phyloP scores from a whole-genome alignment of 2,329 filamentous ascomycete species.

The Gaeumannomyces tritici region DNA sequence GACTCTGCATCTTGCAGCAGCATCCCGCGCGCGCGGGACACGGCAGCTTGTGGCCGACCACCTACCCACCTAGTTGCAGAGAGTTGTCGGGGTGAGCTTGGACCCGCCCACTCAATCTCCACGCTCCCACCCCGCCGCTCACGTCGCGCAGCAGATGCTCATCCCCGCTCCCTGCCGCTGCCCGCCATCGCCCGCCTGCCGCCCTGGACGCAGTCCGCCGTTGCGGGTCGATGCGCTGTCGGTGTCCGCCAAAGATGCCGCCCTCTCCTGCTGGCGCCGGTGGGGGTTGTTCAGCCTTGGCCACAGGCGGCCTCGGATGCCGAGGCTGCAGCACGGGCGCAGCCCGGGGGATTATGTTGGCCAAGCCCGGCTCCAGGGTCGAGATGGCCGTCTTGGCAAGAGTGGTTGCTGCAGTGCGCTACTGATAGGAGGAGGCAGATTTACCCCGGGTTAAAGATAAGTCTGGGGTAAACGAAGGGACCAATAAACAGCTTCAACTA shows the following conservation, averaged over 20 bases:
- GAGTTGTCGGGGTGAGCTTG: too few species aligned
- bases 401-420: constrained; percentile 57
- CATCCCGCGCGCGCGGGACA: background rate
- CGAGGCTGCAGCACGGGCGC: constrained; percentile 58
- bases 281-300: too few species aligned
- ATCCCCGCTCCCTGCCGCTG: constrained; percentile 42
- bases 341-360: constrained; percentile 67
- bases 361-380: constrained; percentile 52
- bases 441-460: constrained; percentile 19
- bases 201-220: constrained; percentile 58
- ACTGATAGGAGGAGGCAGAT: constrained; percentile 27
- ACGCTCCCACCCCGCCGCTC: constrained; percentile 29
- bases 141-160: constrained; percentile 22
- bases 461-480: too few species aligned
- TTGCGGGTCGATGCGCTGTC: constrained; percentile 54
- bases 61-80: too few species aligned
- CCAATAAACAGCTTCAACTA: too few species aligned
- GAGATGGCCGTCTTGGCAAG: constrained; percentile 64
- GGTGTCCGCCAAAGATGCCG: too few species aligned
- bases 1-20: background rate
- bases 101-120: too few species aligned
- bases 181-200: constrained; percentile 48
- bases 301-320: too few species aligned
- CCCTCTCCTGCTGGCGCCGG: too few species aligned
- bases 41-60: too few species aligned